These are phyloP conservation scores for Dothideomycetidae sp. DNA, from an alignment of 2,329 filamentous ascomycete genomes.

Conservation along the genomic window DNA sequence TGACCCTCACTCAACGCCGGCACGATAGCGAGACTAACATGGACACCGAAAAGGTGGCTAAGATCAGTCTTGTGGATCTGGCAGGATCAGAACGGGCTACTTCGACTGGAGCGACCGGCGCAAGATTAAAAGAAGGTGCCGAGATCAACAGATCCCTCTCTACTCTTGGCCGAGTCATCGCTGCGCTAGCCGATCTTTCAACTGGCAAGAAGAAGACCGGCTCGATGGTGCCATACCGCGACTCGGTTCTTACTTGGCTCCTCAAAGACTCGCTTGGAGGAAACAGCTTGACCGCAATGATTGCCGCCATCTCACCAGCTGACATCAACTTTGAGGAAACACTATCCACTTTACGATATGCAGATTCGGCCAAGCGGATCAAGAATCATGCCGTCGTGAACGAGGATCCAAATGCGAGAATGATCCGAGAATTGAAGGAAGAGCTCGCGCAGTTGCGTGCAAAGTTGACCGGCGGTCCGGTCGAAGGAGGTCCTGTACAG, in stretches of 20 bases:
- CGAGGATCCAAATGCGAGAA: constrained; percentile 94
- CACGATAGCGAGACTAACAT: constrained; percentile 86
- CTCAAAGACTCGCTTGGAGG: constrained; percentile 93
- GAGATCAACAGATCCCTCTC: constrained; percentile 97
- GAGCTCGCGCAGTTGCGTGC: constrained; percentile 73
- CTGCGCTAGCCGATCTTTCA: constrained; percentile 80
- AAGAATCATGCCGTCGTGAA: constrained; percentile 99
- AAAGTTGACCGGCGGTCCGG: constrained; percentile 49
- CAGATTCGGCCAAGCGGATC: constrained; percentile 95
- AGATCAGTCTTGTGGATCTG: constrained; percentile 95
- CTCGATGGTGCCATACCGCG: constrained; percentile 78
- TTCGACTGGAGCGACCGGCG: constrained; percentile 93
- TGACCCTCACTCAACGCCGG: constrained; percentile 88
- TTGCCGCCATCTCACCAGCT: constrained; percentile 92
- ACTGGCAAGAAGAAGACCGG: constrained; percentile 75
- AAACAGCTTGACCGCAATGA: constrained; percentile 99
- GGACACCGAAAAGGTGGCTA: constrained; percentile 94
- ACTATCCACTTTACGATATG: constrained; percentile 85
- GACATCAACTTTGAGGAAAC: constrained; percentile 99
- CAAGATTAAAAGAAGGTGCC: constrained; percentile 88
- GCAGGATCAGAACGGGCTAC: constrained; percentile 93
- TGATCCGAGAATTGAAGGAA: constrained; percentile 97
- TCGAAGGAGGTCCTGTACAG: constrained; percentile 44
- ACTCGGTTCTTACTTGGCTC: constrained; percentile 91
- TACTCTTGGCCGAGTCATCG: constrained; percentile 93